Conservation (phyloP, 805 yeast species). For the Priceomyces fermenticarens region DNA sequence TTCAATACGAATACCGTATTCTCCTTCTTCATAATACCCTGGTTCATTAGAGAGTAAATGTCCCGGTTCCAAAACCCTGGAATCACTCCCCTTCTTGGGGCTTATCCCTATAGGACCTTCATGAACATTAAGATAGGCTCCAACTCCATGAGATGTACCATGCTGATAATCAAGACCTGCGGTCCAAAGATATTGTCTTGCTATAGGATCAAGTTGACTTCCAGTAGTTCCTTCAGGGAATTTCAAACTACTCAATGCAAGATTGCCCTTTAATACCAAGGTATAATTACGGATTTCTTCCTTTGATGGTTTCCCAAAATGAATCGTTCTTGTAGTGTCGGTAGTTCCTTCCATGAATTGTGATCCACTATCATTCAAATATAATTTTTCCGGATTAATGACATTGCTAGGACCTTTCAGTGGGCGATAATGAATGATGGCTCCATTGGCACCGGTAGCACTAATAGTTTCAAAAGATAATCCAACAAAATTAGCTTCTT, state of each 20-base stretch:
- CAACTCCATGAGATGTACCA: slow-evolving; percentile 67
- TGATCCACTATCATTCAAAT: slow-evolving; percentile 58
- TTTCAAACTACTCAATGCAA: slow-evolving; percentile 45
- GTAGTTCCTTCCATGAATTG: slow-evolving; percentile 65
- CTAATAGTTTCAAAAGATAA: slow-evolving; percentile 73
- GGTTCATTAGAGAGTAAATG: slow-evolving; percentile 61
- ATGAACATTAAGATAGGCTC: slow-evolving; percentile 59
- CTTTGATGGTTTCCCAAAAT: slow-evolving; percentile 45
- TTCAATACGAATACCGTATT: slow-evolving; percentile 57
- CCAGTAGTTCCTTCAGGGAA: slow-evolving; percentile 60
- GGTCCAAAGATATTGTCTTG: slow-evolving; percentile 58
- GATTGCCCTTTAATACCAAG: slow-evolving; percentile 55
- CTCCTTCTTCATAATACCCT: slow-evolving; percentile 58
- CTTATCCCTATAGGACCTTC: slow-evolving; percentile 67
- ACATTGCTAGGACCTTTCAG: slow-evolving; percentile 36
- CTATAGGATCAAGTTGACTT: slow-evolving; percentile 51
- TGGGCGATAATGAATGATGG: slow-evolving; percentile 75
- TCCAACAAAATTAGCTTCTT: slow-evolving; percentile 53
- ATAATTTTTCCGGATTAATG: slow-evolving; percentile 52
- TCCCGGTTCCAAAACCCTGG: slow-evolving; percentile 46
- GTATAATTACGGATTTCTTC: slow-evolving; percentile 53
- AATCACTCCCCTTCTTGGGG: slow-evolving; percentile 48
- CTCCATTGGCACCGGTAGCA: slow-evolving; percentile 73
- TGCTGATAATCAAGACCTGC: slow-evolving; percentile 58
- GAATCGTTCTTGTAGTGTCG: slow-evolving; percentile 61